Conservation (phyloP, 768 basidiomycete species). For the Rickenella mellea region DNA sequence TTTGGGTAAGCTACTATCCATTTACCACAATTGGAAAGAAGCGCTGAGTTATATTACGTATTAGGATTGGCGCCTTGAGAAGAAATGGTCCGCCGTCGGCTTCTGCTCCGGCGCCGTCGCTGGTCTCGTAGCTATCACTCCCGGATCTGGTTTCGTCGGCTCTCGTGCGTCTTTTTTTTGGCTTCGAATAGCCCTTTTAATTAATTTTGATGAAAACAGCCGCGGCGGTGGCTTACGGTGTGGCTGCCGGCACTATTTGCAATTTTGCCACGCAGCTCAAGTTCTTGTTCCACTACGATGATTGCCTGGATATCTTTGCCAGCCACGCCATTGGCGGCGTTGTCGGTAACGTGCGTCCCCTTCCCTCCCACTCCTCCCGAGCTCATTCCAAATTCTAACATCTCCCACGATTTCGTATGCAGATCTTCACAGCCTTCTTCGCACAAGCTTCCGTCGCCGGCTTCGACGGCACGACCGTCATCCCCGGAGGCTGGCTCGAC, state of each 20-base stretch:
- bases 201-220: no score
- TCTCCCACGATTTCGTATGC: background rate
- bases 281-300: conserved; percentile 67
- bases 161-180: conserved; percentile 37
- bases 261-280: conserved; percentile 97
- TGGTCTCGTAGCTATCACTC: conserved; percentile 85
- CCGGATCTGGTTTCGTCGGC: conserved; percentile 77
- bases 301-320: conserved; percentile 87
- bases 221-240: conserved; percentile 78
- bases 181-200: conserved; percentile 6
- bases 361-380: background rate
- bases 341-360: conserved; percentile 46
- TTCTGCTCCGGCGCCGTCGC: conserved; percentile 93
- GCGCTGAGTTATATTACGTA: background rate
- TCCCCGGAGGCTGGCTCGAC: conserved; percentile 81
- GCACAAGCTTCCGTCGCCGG: conserved; percentile 67
- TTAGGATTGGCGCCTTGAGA: conserved; percentile 84
- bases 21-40: background rate
- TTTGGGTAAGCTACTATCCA: conserved; percentile 45
- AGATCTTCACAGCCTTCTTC: conserved; percentile 75
- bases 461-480: conserved; percentile 60
- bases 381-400: background rate
- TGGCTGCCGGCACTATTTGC: conserved; percentile 74
- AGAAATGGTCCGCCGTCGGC: conserved; percentile 88
- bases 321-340: conserved; percentile 73